Evolutionary conservation across 1,284 basidiomycete species (phyloP), one percentile per base, ranked within the genome.

Genomic region (Earliella scabrosa): DNA sequence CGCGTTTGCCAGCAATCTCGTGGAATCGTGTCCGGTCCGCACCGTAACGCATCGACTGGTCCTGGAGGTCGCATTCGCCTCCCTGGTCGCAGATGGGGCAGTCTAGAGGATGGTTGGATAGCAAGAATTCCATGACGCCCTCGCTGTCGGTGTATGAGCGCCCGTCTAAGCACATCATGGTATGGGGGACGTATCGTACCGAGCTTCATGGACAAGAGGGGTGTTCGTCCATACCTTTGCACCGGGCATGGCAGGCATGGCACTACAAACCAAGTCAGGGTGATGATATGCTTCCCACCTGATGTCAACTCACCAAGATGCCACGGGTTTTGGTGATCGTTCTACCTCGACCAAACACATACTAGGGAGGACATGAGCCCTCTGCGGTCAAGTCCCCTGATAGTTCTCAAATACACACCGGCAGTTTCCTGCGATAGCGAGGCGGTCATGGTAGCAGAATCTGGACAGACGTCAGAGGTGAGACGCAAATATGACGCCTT

Each of bases 41-140:
- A 45, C 97, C 97, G 72, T 99, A 99, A 54, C 97, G 92, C 96
- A 99, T 98, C 24, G 96, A 97, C 77, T 99, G 97, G 77, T 99
- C 97, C 81, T 99, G 97, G 21, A 99, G 83, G 73, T 99, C 97
- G 73, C 97, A 99, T 83, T 99, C 97, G 59, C 93, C 94, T 75
- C 93, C 94, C 77, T 97, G 95, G 74, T 99, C 97, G 70, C 97
- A 99, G 66, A 99, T 93, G 32, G 97, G 97, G 78, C 97, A 99
- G 73, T 99, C 97, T 58, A 99, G 83, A 3, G 97, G 97, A 72
- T 99, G 97, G 77, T 99, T 99, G 62, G 95, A 86, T 53, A 99
- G 87, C 35, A 99, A 82, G 77, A 99, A 98, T 74, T 99, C 97
- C 96, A 99, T 98, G 57, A 99, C 97, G 57, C 97, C 96, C 76